Conservation (phyloP, 2,329 filamentous ascomycete species). For the Arthrobotrys pseudoclavata region DNA sequence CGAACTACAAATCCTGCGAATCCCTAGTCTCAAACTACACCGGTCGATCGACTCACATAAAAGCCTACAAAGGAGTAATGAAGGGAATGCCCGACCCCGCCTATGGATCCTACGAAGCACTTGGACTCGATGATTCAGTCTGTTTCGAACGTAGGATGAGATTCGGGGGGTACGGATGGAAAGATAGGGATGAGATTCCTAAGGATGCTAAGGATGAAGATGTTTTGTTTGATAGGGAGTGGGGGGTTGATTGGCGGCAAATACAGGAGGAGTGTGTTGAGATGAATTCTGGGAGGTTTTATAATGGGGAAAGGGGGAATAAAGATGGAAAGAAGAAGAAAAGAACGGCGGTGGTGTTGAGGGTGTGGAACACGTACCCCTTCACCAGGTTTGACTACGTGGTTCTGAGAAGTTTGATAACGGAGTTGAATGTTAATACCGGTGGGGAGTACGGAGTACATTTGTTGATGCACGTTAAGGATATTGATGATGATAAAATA, state of each 20-base stretch:
- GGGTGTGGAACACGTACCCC: conserved; percentile 83
- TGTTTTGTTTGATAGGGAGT: conserved; percentile 69
- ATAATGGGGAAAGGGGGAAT: conserved; percentile 52
- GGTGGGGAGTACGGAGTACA: conserved; percentile 90
- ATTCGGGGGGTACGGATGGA: conserved; percentile 81
- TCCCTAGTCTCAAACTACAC: conserved; percentile 54
- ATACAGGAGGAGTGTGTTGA: conserved; percentile 72
- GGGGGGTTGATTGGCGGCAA: conserved; percentile 72
- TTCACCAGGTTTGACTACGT: conserved; percentile 86
- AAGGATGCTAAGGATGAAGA: conserved; percentile 37
- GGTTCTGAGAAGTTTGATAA: conserved; percentile 85
- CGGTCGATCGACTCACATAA: conserved; percentile 19
- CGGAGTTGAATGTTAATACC: conserved; percentile 82
- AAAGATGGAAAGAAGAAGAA: conserved; percentile 70
- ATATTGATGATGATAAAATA: conserved; percentile 71
- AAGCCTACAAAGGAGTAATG: conserved; percentile 73
- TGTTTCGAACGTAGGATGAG: conserved; percentile 94
- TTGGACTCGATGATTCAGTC: conserved; percentile 84
- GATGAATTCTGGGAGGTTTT: conserved; percentile 76
- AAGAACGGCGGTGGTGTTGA: conserved; percentile 77
- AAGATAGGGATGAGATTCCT: conserved; percentile 74
- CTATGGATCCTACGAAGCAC: conserved; percentile 85
- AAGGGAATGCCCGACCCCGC: conserved; percentile 86
- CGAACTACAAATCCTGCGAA: conserved; percentile 70
- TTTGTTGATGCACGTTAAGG: conserved; percentile 86